Evolutionary conservation across 2,329 filamentous ascomycete genomes (phyloP).

Genomic region (Eutypella sp.): DNA sequence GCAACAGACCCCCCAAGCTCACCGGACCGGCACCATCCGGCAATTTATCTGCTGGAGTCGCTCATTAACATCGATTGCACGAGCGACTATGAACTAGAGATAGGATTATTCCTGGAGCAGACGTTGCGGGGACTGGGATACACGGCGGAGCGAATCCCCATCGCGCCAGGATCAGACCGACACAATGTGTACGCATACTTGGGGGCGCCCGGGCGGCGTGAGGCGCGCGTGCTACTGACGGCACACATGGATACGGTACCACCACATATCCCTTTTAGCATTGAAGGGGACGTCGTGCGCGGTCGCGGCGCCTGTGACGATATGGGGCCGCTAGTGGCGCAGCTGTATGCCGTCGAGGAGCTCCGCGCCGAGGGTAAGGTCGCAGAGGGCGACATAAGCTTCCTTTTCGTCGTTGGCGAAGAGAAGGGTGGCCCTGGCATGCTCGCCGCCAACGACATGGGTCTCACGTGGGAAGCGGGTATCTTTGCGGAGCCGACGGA

Average conservation of each 20-base stretch:
- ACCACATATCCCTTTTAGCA: conserved; percentile 47
- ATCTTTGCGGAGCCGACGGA: conserved; percentile 53
- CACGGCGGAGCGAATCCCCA: conserved; percentile 31
- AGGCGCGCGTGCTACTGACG: conserved; percentile 28
- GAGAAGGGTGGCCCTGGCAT: conserved; percentile 52
- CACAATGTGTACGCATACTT: conserved; percentile 36
- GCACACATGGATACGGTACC: conserved; percentile 38
- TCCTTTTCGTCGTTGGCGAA: conserved; percentile 42
- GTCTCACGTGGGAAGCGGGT: conserved; percentile 38
- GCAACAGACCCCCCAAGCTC: too few species aligned
- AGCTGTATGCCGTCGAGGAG: conserved; percentile 41
- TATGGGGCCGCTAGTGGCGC: conserved; percentile 38
- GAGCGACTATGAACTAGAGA: conserved; percentile 31
- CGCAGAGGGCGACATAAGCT: conserved; percentile 22
- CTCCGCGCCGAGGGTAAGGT: conserved; percentile 20
- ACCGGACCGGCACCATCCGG: conserved; percentile 15
- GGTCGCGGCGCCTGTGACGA: conserved; percentile 41
- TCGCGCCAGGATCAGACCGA: conserved; percentile 25
- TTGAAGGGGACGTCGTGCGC: conserved; percentile 31
- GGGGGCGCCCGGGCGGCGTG: conserved; percentile 20
- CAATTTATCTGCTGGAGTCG: conserved; percentile 25
- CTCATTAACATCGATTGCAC: conserved; percentile 32
- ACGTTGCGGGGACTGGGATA: conserved; percentile 28
- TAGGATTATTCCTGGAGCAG: conserved; percentile 28
- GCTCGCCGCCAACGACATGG: conserved; percentile 41